Evolutionary conservation across 805 yeast genomes (phyloP).

Genomic region (Candida taoyuanica): DNA sequence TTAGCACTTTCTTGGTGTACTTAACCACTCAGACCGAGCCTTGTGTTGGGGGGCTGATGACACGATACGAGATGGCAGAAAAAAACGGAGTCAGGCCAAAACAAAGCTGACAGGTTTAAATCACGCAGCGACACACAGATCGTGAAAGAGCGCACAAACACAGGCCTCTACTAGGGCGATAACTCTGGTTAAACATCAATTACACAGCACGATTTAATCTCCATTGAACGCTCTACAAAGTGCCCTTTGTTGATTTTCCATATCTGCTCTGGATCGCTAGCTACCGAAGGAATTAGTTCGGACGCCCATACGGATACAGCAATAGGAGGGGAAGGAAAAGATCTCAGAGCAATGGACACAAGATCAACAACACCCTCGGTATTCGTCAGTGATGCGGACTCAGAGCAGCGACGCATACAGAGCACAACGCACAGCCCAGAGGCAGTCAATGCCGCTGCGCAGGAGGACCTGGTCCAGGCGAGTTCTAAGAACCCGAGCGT

Average conservation of each 20-base stretch:
- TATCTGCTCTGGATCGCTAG: neutral
- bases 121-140: too few species aligned
- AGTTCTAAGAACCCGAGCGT: conserved; percentile 68
- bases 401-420: too few species aligned
- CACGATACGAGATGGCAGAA: neutral
- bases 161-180: too few species aligned
- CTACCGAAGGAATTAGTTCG: too few species aligned
- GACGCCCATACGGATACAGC: too few species aligned
- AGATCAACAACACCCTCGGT: conserved; percentile 8
- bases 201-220: too few species aligned
- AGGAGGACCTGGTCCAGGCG: conserved; percentile 53
- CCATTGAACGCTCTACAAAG: neutral
- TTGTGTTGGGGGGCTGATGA: neutral
- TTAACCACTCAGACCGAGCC: neutral
- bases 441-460: conserved; percentile 10
- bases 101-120: neutral
- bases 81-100: neutral
- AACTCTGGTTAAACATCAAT: too few species aligned
- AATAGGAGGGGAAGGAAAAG: neutral
- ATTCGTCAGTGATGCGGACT: conserved; percentile 9
- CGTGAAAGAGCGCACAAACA: too few species aligned
- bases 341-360: conserved; percentile 1
- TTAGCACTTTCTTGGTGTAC: neutral
- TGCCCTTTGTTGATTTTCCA: neutral
- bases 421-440: neutral